phyloP scores from a whole-genome alignment of 768 basidiomycete species.

The Zangia roseola region DNA sequence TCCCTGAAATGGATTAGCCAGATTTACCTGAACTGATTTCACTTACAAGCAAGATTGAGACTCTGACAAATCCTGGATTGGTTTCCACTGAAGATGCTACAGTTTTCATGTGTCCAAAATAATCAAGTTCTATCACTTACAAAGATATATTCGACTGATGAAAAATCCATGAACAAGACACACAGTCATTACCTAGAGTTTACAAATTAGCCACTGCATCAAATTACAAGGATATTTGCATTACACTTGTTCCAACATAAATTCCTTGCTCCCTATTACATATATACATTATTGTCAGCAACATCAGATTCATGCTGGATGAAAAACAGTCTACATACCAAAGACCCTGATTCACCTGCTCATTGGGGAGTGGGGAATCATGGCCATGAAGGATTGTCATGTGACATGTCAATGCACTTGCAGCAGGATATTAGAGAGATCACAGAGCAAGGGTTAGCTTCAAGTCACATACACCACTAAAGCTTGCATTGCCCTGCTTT shows the following conservation, averaged over 20 bases:
- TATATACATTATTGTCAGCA: background rate
- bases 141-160: conserved; percentile 20
- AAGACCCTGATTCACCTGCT: background rate
- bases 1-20: conserved; percentile 9
- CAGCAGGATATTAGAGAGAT: background rate
- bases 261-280: conserved; percentile 12
- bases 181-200: conserved; percentile 12
- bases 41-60: conserved; percentile 21
- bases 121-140: conserved; percentile 8
- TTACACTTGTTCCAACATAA: conserved; percentile 20
- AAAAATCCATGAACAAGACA: conserved; percentile 26
- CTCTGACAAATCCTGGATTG: background rate
- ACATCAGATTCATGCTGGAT: background rate
- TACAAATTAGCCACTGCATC: conserved; percentile 1
- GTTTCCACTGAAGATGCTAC: conserved; percentile 10
- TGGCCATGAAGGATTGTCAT: conserved; percentile 7
- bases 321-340: conserved; percentile 4
- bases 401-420: conserved; percentile 12
- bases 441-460: too few species aligned
- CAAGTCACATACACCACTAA: conserved; percentile 16
- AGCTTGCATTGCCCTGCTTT: conserved; percentile 21
- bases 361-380: background rate
- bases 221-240: background rate
- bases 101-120: background rate
- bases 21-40: background rate